Base-by-base conservation (phyloP, 1,139 yeast genomes). In the Debaryomycetaceae sp. region DNA sequence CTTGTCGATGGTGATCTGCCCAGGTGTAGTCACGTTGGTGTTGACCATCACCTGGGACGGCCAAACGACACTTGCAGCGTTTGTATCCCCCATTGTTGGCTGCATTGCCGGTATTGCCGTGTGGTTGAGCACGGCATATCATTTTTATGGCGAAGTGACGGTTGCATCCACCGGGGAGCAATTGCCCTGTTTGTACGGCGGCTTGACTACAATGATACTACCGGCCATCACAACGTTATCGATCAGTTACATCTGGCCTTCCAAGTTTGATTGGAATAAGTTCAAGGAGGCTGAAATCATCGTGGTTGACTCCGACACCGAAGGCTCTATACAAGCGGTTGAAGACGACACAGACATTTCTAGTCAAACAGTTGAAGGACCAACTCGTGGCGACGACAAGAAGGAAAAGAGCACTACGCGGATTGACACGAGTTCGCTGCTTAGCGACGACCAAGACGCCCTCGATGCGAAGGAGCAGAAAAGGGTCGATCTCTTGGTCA, bases 21-120 rank as follows among this genome's bases (percentile, higher is more conserved):
- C 63, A n/a, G 63, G 53, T 23, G 58, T 61, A 16, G 45, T 59
- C 21, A 65, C 65, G 7, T 42, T 58, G 34, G 44, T 56, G 11
- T 46, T 55, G n/a, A 46, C 60, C 8, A 49, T 62, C 19, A 51
- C 58, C 7, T 59, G 65, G 65, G 46, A 46, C 22, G 41, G 53
- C 26, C 65, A 59, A 37, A 48, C 58, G 1, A 37, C 31, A n/a
- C 34, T 50, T 18, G 62, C 60, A 2, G 56, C 51, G 2, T 45
- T 51, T 31, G 38, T 49, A 15, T 42, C 59, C 5, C 61, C 61
- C 6, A 37, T 56, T 9, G 31, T 46, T 4, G 60, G 61, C 8
- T 30, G 54, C 24, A 32, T 40, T 13, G 32, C 40, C 22, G 59
- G 57, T 6, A 30, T 56, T 8, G 39, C 42, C 8, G 48, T 54